A percentile compares a stretch with the other conserved stretches of the same genome.
These are phyloP conservation scores for Arabidopsis hybrid DNA, from an alignment of 441 rosid genomes.

Conservation along the genomic window DNA sequence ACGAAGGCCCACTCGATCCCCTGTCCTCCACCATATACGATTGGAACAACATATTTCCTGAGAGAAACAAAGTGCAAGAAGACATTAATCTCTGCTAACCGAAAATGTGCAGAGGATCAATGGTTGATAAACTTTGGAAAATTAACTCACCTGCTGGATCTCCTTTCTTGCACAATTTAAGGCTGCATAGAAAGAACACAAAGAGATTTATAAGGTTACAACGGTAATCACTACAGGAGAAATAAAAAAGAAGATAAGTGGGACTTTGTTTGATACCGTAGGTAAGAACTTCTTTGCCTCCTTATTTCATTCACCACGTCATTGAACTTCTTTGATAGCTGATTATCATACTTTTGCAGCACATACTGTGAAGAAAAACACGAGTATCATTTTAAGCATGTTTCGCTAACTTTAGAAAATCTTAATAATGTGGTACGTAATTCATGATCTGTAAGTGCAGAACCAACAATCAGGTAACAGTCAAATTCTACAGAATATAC, in stretches of 20 bases:
- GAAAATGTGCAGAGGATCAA: neutral
- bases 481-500: neutral
- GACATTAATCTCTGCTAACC: conserved; percentile 14
- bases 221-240: neutral
- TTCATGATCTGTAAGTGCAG: neutral
- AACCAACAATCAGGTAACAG: conserved; percentile 13
- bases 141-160: conserved; percentile 76
- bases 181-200: conserved; percentile 51
- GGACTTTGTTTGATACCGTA: conserved; percentile 61
- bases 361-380: conserved; percentile 64
- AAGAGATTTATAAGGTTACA: conserved; percentile 16
- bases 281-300: conserved; percentile 87
- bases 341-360: conserved; percentile 79
- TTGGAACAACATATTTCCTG: conserved; percentile 67
- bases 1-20: conserved; percentile 60
- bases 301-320: conserved; percentile 91
- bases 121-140: conserved; percentile 11
- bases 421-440: neutral
- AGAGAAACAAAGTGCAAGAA: conserved; percentile 2
- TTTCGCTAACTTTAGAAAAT: conserved; percentile 12
- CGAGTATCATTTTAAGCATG: conserved; percentile 3
- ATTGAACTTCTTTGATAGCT: conserved; percentile 83
- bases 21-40: conserved; percentile 80
- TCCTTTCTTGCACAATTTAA: conserved; percentile 88
- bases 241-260: neutral